Base-by-base conservation (phyloP, 345 rosid species). In the Linum tenue region DNA sequence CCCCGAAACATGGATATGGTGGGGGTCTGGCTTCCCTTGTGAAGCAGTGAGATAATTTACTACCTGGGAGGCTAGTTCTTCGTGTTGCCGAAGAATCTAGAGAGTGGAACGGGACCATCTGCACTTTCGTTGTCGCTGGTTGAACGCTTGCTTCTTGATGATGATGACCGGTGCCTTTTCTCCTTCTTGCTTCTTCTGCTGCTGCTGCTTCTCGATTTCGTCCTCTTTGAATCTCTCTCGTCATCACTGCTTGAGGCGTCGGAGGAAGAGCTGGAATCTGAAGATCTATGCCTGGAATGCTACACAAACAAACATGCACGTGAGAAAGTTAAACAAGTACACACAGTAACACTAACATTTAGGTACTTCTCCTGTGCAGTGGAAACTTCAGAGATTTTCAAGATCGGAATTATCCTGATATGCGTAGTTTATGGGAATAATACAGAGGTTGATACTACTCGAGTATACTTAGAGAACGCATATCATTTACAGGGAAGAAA, bases 21-120 rank as follows among this genome's bases (percentile, higher is more conserved):
- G 10, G 51, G 2, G 53, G 53, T 48, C 9, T 48, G 2, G 15
- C 53, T 6, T 48, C 53, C 14, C 14, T 48, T 48, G 3, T 2
- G 9, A 15, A 48, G 53, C 53, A 12, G 15, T 22, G 14, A 10
- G 14, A 6, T 48, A 9, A 12, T 48, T 41, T 4, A 4, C 9
- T 48, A 48, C 53, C 53, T 48, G 14, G 31, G 31, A 48, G 14
- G 14, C 53, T 63, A 88, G 72, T 78, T 84, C 79, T 88, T 94
- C 64, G 78, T 63, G 77, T 71, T 91, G 65, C 70, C 96, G 63
- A 95, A 95, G 88, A 91, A 89, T 78, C 70, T 91, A 40, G 99
- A 91, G 62, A 95, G 95, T 4, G 94, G 94, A 15, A 95, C 87
- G 12, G 97, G 97, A 41, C 97, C 98, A 65, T 75, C 84, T 0